Conservation (phyloP, 2,329 filamentous ascomycete species). For the Ceratocystis papillata region DNA sequence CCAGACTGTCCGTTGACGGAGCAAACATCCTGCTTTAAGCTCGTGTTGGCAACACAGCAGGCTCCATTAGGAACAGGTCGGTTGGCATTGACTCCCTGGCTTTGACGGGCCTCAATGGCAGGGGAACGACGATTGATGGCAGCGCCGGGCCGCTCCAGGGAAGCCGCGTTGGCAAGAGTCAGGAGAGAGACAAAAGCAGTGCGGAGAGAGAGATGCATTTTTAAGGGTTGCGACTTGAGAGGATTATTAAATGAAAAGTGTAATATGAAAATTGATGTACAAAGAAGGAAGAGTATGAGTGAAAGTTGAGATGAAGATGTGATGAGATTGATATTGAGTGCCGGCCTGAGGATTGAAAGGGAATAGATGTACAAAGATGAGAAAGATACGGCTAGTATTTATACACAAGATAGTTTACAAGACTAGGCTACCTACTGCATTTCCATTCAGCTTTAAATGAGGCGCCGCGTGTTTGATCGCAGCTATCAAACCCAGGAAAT, state of each 20-base stretch:
- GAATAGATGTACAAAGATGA: not conserved
- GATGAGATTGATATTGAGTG: conserved; percentile 14
- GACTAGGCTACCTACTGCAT: not conserved
- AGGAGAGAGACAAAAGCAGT: conserved; percentile 28
- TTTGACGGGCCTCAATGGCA: conserved; percentile 25
- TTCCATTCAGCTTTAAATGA: not conserved
- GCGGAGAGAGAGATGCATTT: conserved; percentile 29
- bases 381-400: not conserved
- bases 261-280: conserved; percentile 11
- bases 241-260: not conserved
- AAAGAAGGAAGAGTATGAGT: conserved; percentile 16
- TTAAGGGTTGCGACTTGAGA: conserved; percentile 15
- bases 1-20: conserved; percentile 30
- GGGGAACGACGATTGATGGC: conserved; percentile 27
- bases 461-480: not conserved
- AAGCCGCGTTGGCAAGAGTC: conserved; percentile 26
- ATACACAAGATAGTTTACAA: not conserved
- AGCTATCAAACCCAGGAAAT: not conserved
- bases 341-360: conserved; percentile 19
- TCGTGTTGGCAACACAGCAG: conserved; percentile 32
- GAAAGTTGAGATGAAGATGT: conserved; percentile 9
- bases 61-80: conserved; percentile 31
- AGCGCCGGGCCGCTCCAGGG: conserved; percentile 6
- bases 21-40: conserved; percentile 34
- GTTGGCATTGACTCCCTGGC: conserved; percentile 30